Percentiles rank a stretch among this genome's conserved stretches.
phyloP scores from a whole-genome alignment of 192 early-diverging fungal species.

The Backusella sp. region DNA sequence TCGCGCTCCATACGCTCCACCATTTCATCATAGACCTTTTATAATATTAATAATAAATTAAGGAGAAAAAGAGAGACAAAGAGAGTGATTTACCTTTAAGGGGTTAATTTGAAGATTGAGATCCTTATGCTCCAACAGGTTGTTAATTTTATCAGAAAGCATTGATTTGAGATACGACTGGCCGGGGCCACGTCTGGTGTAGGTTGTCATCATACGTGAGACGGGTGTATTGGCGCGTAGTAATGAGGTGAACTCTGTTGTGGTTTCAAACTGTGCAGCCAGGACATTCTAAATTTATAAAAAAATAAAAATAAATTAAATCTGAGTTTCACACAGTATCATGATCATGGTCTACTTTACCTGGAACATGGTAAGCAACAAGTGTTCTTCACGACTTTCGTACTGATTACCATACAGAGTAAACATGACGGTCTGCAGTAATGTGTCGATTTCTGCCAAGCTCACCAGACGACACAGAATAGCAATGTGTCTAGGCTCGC shows the following conservation, averaged over 20 bases:
- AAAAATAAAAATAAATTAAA: conserved; percentile 11
- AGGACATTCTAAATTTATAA: conserved; percentile 60
- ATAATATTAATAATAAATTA: background rate
- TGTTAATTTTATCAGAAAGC: conserved; percentile 78
- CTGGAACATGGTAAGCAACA: conserved; percentile 95
- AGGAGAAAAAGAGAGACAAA: background rate
- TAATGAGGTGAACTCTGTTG: conserved; percentile 83
- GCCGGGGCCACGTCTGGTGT: conserved; percentile 90
- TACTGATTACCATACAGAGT: conserved; percentile 95
- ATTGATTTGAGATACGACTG: conserved; percentile 91
- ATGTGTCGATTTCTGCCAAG: conserved; percentile 85
- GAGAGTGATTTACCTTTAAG: conserved; percentile 58
- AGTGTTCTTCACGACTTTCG: conserved; percentile 92
- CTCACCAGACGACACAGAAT: conserved; percentile 77
- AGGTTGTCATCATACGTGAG: conserved; percentile 97
- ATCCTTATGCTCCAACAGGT: conserved; percentile 80
- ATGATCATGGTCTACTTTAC: conserved; percentile 33
- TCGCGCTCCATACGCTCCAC: conserved; percentile 69
- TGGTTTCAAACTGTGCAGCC: conserved; percentile 86
- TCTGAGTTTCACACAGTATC: background rate
- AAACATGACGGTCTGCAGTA: conserved; percentile 70
- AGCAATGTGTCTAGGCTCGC: conserved; percentile 87
- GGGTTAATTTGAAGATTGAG: conserved; percentile 94
- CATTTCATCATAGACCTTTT: conserved; percentile 76
- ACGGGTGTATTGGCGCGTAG: conserved; percentile 95